phyloP scores from a whole-genome alignment of 148 eudicot genomes.

The Rhododendron ferrugineum region DNA sequence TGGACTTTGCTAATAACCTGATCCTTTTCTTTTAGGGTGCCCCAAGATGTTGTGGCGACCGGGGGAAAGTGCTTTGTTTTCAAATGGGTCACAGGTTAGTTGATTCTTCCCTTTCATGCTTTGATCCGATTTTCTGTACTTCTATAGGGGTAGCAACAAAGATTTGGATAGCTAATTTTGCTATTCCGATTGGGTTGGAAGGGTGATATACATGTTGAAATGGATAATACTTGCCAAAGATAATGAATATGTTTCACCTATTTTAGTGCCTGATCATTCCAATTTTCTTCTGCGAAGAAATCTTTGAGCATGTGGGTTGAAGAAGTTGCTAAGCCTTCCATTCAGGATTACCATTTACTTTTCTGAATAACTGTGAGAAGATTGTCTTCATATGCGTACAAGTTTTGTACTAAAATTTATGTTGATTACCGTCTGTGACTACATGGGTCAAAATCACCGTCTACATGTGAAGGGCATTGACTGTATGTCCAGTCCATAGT shows the following conservation, averaged over 20 bases:
- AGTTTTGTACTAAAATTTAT: background rate
- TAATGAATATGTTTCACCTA: background rate
- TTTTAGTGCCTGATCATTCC: background rate
- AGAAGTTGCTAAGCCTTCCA: background rate
- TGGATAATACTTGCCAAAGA: background rate
- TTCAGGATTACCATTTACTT: background rate
- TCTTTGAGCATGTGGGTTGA: background rate
- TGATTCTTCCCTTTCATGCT: background rate
- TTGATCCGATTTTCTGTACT: background rate
- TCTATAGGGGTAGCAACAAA: background rate
- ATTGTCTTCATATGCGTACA: background rate
- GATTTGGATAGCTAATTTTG: background rate
- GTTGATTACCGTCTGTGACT: background rate
- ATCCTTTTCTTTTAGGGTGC: conserved; percentile 53
- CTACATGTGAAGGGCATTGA: background rate
- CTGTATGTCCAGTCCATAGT: background rate
- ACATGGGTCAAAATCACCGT: background rate
- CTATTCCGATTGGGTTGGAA: background rate
- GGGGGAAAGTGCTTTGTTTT: conserved; percentile 83
- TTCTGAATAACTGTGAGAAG: background rate
- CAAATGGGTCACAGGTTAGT: conserved; percentile 86
- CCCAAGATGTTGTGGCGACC: conserved; percentile 86
- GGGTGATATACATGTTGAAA: background rate
- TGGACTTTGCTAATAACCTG: conserved; percentile 2
- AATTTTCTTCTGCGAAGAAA: background rate